Base-by-base conservation (phyloP, 2,329 filamentous ascomycete species). In the Arthrobotrys entomopaga region DNA sequence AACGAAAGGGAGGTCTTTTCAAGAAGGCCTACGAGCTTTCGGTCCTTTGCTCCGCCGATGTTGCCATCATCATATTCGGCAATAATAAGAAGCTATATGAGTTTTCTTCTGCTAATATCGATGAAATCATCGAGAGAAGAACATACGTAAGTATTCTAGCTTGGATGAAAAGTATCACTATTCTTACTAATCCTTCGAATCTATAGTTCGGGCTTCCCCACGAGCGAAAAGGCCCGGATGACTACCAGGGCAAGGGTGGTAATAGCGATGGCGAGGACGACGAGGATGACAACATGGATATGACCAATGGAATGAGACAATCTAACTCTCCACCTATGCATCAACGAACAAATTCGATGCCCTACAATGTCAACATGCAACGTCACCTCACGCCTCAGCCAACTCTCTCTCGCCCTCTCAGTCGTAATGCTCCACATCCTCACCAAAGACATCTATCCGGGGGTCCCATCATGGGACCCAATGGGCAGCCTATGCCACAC, bases 11-110 rank as follows among this genome's bases (percentile, higher is more conserved):
- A 79, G 95, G 95, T 79, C 86, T 99, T 57, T 99, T 99, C 87
- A 99, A 99, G 86, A 99, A 99, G 87, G 95, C 95, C 63, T 93
- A 99, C 82, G 95, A 99, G 86, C 87, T 99, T 60, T 97, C 94
- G 61, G 95, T 99, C 53, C 90, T 99, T 76, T 99, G 95, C 82
- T 97, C 93, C 43, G 95, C 99, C 81, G 95, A 99, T 82, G 95
- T 99, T 78, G 95, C 95, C 46, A 95, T 99, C 80, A 95, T 99
- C 82, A 97, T 99, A 80, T 98, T 98, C 81, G 94, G 94, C 77
- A 93, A 92, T 83, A 99, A 99, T 83, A 99, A 98, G 86, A 98
- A 98, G 84, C 87, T 99, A 24, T 97, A 98, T 83, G 93, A 99
- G 82, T 99, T 97, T 82, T 98, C 93, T 11, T 98, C 94, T 16